Percentiles rank a stretch among this genome's conserved stretches.
Conservation (phyloP, 2,329 filamentous ascomycete species). For the Aureobasidium sp. region DNA sequence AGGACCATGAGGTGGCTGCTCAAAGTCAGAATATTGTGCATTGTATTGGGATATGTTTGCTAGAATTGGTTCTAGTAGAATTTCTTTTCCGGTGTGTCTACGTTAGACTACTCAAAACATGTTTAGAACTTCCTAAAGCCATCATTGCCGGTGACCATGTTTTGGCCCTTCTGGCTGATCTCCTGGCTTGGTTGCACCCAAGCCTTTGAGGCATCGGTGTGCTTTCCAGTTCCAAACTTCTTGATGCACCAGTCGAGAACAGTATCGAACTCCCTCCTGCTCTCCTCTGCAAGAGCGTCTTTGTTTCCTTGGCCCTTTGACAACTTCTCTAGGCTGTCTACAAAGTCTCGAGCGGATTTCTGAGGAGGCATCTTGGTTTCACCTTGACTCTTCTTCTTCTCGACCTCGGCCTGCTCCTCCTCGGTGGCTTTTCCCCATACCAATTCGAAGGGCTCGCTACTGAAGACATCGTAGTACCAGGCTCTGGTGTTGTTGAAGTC, state of each 20-base stretch:
- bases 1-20: not conserved
- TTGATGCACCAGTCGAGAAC: conserved; percentile 36
- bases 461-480: conserved; percentile 40
- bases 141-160: conserved; percentile 37
- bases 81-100: not conserved
- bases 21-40: not conserved
- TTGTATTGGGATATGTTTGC: not conserved
- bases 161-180: conserved; percentile 31
- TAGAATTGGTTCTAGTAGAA: not conserved
- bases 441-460: conserved; percentile 26
- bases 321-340: conserved; percentile 31
- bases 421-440: conserved; percentile 24
- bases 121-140: conserved; percentile 38
- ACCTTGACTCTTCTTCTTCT: not conserved
- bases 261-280: conserved; percentile 31
- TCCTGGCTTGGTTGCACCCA: conserved; percentile 36
- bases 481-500: conserved; percentile 41
- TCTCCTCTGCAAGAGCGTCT: conserved; percentile 27
- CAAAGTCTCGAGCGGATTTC: conserved; percentile 21
- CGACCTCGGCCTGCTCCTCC: not conserved
- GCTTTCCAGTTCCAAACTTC: conserved; percentile 36
- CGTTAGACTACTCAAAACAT: not conserved
- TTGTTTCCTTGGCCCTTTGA: conserved; percentile 24
- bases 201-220: conserved; percentile 35
- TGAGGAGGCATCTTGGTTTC: conserved; percentile 15